Evolutionary conservation across 2,329 filamentous ascomycete species (phyloP), one percentile per base, ranked within the genome.

Genomic region (Mycosphaerella sp.): DNA sequence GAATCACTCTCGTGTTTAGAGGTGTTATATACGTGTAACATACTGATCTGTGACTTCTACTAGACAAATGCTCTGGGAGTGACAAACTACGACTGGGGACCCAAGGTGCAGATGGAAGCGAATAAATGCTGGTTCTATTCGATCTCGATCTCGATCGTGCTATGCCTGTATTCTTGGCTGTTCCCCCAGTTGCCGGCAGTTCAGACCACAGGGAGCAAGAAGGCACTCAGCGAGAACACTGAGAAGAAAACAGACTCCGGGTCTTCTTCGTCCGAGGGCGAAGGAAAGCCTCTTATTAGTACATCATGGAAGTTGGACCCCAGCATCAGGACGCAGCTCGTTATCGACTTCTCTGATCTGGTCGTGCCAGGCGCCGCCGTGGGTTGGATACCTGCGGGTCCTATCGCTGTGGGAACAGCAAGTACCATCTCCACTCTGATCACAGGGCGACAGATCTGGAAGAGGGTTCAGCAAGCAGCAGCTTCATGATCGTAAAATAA

Each of bases 61-160:
- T 16, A 55, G 56, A 59, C 46, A 21, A 70, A 77, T 41, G 66
- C 79, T 10, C 82, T 84, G 70, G 76, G 75, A 0, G 60, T 75
- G 1, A 75, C 73, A 34, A 63, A 60, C 1, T 69, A 69, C 1
- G 41, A 64, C 0, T 76, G 71, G 66, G 75, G 75, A 13, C 59
- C 60, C n/a, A 59, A 56, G 21, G 60, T 85, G 3, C 73, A 79
- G 41, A 54, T 76, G 17, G 82, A 88, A 68, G 79, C 79, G 0
- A 80, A 86, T 68, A 77, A 80, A 46, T 82, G 85, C 67, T 89
- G 86, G 86, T 78, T 87, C 56, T 79, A 82, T 35, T 77, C 77
- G 0, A 70, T 88, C 17, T 69, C 69, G 9, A 78, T 54, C 52
- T 79, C 76, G 0, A 68, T 79, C 0, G 37, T 76, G 2, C 61